Evolutionary conservation across 2,329 filamentous ascomycete species (phyloP).

Genomic region (Colletotrichum truncatum): DNA sequence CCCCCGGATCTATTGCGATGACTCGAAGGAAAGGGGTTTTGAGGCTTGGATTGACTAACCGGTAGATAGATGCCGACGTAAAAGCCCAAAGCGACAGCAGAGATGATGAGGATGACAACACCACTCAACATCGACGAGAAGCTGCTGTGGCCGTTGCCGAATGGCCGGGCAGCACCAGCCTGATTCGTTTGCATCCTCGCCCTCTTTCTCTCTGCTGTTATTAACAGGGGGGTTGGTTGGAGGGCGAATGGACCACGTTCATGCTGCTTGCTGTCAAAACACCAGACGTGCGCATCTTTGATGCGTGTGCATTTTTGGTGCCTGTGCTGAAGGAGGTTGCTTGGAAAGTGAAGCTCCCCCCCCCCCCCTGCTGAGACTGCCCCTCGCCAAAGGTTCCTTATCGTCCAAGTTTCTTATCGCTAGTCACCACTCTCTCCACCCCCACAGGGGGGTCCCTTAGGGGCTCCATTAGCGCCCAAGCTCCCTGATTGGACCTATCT

Average conservation of each 20-base stretch:
- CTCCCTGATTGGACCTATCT: background rate
- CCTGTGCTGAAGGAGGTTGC: too few species aligned
- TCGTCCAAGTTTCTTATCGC: too few species aligned
- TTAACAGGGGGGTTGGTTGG: background rate
- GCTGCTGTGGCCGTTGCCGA: background rate
- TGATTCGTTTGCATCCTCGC: background rate
- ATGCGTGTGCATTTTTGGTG: background rate
- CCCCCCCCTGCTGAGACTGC: background rate
- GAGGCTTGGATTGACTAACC: conserved; percentile 11
- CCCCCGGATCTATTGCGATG: background rate
- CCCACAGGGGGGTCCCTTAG: background rate
- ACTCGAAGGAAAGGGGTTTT: background rate
- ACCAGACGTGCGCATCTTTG: conserved; percentile 8
- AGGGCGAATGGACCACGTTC: conserved; percentile 6
- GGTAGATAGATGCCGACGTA: conserved; percentile 14
- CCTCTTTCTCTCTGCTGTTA: background rate
- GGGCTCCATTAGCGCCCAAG: background rate
- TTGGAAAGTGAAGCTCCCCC: too few species aligned
- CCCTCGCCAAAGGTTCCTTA: background rate
- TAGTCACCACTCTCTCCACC: background rate
- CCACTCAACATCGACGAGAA: background rate
- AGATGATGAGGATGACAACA: background rate
- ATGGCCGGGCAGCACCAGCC: background rate
- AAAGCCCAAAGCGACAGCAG: conserved; percentile 4
- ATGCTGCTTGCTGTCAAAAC: conserved; percentile 25